Evolutionary conservation across 768 basidiomycete genomes (phyloP).

Genomic region (Boletus pseudopeckii): DNA sequence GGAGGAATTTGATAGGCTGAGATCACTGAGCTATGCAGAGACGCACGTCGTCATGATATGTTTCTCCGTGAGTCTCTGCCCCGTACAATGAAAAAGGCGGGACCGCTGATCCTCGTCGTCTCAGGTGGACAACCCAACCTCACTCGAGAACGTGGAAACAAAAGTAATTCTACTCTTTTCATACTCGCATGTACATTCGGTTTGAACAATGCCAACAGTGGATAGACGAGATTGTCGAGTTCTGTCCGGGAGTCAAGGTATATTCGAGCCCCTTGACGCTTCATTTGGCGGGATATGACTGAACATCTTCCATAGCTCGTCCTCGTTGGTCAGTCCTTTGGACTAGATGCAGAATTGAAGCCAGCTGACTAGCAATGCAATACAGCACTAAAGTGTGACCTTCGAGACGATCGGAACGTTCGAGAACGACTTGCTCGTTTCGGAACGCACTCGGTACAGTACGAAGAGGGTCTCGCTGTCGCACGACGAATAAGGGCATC

Average conservation of each 20-base stretch:
- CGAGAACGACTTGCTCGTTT: slow-evolving; percentile 71
- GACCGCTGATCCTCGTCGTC: background rate
- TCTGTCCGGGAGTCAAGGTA: slow-evolving; percentile 94
- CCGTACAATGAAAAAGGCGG: background rate
- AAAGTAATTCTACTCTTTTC: slow-evolving; percentile 50
- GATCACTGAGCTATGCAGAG: slow-evolving; percentile 95
- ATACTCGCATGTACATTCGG: background rate
- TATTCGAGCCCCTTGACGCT: slow-evolving; percentile 7
- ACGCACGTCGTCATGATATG: slow-evolving; percentile 96
- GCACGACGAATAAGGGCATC: slow-evolving; percentile 89
- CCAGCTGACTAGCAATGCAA: slow-evolving; percentile 9
- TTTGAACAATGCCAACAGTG: slow-evolving; percentile 53
- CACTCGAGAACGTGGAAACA: slow-evolving; percentile 91
- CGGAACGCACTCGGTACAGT: slow-evolving; percentile 73
- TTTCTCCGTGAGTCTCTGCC: slow-evolving; percentile 66
- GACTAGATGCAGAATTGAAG: background rate
- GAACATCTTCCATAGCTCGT: slow-evolving; percentile 53
- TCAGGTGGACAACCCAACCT: slow-evolving; percentile 91
- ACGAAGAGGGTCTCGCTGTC: slow-evolving; percentile 88
- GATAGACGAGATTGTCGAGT: slow-evolving; percentile 89
- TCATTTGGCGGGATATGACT: slow-evolving; percentile 1
- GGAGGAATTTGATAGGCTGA: slow-evolving; percentile 91
- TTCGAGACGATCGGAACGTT: slow-evolving; percentile 77
- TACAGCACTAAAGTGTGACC: slow-evolving; percentile 90
- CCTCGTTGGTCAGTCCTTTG: slow-evolving; percentile 69